A percentile compares a stretch with the other conserved stretches of the same genome.
Evolutionary conservation across 2,329 filamentous ascomycete species (phyloP).

Genomic region (Fusarium scirpi): DNA sequence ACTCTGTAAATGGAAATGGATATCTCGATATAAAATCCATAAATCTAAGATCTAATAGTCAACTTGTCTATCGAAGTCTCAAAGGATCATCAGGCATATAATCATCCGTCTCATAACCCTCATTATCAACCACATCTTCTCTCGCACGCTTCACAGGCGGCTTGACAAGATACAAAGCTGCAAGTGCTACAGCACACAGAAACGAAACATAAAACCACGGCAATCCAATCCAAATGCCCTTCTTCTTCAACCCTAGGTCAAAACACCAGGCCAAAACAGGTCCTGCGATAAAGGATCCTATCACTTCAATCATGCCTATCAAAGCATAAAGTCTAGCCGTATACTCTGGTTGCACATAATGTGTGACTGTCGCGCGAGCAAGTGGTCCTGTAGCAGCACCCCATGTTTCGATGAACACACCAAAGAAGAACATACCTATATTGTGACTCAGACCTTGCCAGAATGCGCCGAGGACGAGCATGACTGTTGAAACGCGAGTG

Average conservation of each 20-base stretch:
- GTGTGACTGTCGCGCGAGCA: conserved; percentile 55
- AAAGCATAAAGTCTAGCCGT: conserved; percentile 58
- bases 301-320: conserved; percentile 55
- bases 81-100: conserved; percentile 44
- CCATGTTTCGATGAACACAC: conserved; percentile 54
- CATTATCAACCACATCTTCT: conserved; percentile 27
- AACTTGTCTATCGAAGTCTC: conserved; percentile 34
- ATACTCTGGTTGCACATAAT: conserved; percentile 53
- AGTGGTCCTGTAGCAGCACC: conserved; percentile 56
- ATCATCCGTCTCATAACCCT: conserved; percentile 38
- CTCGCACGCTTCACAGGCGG: conserved; percentile 47
- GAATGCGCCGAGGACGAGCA: conserved; percentile 51
- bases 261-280: conserved; percentile 57
- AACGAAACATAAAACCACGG: conserved; percentile 56
- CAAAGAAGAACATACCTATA: conserved; percentile 52
- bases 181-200: conserved; percentile 47
- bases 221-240: conserved; percentile 54
- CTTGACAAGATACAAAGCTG: conserved; percentile 50
- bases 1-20: neutral
- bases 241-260: conserved; percentile 51
- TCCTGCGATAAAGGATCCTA: conserved; percentile 56
- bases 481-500: conserved; percentile 49
- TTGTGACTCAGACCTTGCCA: conserved; percentile 52
- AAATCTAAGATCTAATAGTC: neutral
- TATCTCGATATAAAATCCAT: conserved; percentile 1